A percentile compares a stretch with the other conserved stretches of the same genome.
phyloP scores from a whole-genome alignment of 2,329 filamentous ascomycete species.

The Nigrospora oryzae region DNA sequence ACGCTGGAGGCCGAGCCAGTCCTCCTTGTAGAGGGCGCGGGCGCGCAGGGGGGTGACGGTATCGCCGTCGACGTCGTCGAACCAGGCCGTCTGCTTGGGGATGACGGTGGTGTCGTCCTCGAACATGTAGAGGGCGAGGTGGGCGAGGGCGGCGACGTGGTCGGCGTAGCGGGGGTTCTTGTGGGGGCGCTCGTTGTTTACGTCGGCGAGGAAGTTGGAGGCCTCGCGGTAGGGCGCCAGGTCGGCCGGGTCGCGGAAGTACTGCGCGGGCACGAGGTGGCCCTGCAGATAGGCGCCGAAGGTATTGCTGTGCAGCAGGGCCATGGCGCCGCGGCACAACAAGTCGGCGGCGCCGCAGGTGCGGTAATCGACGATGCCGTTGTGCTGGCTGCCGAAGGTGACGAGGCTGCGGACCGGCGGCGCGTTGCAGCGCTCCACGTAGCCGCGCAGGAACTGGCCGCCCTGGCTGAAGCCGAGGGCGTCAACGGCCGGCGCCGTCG shows the following conservation, averaged over 20 bases:
- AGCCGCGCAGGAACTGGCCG: constrained; percentile 88
- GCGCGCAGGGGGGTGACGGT: constrained; percentile 60
- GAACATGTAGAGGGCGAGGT: constrained; percentile 86
- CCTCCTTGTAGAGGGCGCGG: constrained; percentile 70
- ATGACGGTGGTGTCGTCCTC: constrained; percentile 77
- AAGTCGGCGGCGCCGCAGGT: constrained; percentile 64
- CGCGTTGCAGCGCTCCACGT: constrained; percentile 77
- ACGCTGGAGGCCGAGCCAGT: constrained; percentile 81
- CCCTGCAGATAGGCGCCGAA: constrained; percentile 74
- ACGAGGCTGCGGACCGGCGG: constrained; percentile 71
- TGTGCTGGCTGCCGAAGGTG: constrained; percentile 87
- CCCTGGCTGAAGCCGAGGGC: constrained; percentile 93
- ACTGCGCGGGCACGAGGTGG: constrained; percentile 84
- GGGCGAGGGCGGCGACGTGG: constrained; percentile 61
- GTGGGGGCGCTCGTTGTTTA: constrained; percentile 78
- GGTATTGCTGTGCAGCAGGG: constrained; percentile 68
- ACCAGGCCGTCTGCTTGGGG: constrained; percentile 88
- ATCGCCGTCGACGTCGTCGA: constrained; percentile 73
- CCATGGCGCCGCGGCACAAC: constrained; percentile 74
- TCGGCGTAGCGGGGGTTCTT: constrained; percentile 71
- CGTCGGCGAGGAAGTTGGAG: constrained; percentile 86
- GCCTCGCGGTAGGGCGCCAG: constrained; percentile 66
- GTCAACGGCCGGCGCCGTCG: constrained; percentile 75
- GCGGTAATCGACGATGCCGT: constrained; percentile 80
- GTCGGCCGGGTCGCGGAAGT: constrained; percentile 69